Conservation (phyloP, 2,329 filamentous ascomycete species). For the Calonectria naviculata region DNA sequence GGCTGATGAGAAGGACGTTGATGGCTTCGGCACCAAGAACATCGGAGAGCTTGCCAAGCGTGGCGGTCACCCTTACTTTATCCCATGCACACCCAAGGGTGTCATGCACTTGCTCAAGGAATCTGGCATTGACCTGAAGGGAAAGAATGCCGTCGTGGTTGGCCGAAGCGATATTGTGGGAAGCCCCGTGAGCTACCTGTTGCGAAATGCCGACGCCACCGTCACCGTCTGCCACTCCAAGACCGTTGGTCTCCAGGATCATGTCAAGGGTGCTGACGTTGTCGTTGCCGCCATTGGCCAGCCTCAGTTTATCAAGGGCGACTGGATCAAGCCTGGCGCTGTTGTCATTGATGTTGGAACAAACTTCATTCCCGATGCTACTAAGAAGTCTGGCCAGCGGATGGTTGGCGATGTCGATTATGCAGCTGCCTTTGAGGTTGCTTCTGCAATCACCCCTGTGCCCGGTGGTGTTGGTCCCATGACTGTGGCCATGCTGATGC, state of each 20-base stretch:
- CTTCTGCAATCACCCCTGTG: conserved; percentile 94
- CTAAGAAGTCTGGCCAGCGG: conserved; percentile 91
- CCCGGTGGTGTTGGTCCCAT: conserved; percentile 97
- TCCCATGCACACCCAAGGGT: conserved; percentile 96
- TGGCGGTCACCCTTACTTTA: conserved; percentile 88
- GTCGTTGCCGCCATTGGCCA: conserved; percentile 92
- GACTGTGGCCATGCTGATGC: conserved; percentile 98
- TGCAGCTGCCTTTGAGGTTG: conserved; percentile 84
- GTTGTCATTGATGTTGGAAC: conserved; percentile 98
- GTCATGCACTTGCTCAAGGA: conserved; percentile 93
- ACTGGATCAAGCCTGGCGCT: conserved; percentile 94
- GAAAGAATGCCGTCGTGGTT: conserved; percentile 94
- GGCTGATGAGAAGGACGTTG: conserved; percentile 94
- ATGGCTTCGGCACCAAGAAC: conserved; percentile 93
- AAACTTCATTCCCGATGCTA: conserved; percentile 90
- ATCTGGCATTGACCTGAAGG: conserved; percentile 82
- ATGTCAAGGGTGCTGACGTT: conserved; percentile 88
- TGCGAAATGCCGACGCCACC: conserved; percentile 96
- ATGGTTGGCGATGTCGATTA: conserved; percentile 97
- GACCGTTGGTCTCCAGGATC: conserved; percentile 77
- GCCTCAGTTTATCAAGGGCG: conserved; percentile 88
- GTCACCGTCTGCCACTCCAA: conserved; percentile 96
- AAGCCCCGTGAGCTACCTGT: conserved; percentile 93
- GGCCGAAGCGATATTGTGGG: conserved; percentile 98
- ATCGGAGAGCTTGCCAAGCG: conserved; percentile 98